Base-by-base conservation (phyloP, 495 filamentous ascomycete genomes). In the Letharia lupina region DNA sequence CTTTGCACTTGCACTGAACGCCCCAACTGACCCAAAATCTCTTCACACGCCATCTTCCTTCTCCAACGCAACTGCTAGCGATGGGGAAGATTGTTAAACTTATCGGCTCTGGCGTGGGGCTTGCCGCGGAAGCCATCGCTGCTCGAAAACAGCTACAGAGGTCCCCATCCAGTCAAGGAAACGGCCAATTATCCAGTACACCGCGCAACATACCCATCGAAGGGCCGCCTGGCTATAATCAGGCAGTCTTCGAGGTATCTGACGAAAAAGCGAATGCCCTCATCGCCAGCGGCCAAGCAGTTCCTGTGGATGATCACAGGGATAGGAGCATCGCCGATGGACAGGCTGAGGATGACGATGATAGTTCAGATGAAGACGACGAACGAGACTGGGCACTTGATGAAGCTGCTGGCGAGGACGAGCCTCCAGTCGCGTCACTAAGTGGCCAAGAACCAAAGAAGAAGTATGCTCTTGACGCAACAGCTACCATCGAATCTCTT, bases 71-170 rank as follows among this genome's bases (percentile, higher is more conserved):
- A 42, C 40, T 42, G 40, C 40, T 2, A 12, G 12, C 40, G 11
- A 42, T 42, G 40, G 40, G 40, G 2, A 42, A 42, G 12, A 42
- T 42, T 42, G 40, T 48, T 5, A 62, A 62, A 33, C 60, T 62
- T 16, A 44, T 62, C 16, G 40, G 60, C 20, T 62, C 60, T n/a
- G 60, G 60, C 42, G 47, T 62, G 13, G 60, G 60, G 8, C 60
- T 62, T 44, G 60, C 60, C 44, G 60, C 60, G 1, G 60, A 62
- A 35, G 60, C 44, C 42, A 62, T 41, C 33, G 60, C 40, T 45
- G 60, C 60, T 5, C 40, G 41, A 31, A 62, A 35, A 42, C 40
- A n/a, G 31, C 31, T 28, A 20, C 60, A 8, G 47, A 48, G 31
- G 20, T 42, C 40, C 2, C 10, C 40, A 23, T 2, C 20, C 40